phyloP scores from a whole-genome alignment of 2,329 filamentous ascomycete species.

The Tolypocladium inflatum region DNA sequence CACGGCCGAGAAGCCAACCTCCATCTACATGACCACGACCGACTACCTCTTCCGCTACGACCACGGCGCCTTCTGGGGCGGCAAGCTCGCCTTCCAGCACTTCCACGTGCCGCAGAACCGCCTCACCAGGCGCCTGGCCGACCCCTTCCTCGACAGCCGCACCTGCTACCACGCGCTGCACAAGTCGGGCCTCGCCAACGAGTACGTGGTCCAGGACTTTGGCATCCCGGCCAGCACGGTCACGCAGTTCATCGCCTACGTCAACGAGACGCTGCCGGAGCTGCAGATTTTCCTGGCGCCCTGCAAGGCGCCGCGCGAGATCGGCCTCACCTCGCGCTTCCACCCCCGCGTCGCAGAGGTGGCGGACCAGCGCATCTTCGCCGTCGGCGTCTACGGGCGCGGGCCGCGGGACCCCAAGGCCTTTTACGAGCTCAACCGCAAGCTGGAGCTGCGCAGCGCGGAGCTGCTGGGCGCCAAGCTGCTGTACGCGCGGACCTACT shows the following conservation, averaged over 20 bases:
- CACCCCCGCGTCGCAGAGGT: slow-evolving; percentile 19
- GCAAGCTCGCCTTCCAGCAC: slow-evolving; percentile 38
- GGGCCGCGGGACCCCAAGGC: slow-evolving; percentile 21
- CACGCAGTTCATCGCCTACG: slow-evolving; percentile 15
- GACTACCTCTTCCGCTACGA: slow-evolving; percentile 51
- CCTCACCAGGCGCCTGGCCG: slow-evolving; percentile 37
- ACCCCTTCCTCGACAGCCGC: slow-evolving; percentile 42
- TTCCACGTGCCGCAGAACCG: slow-evolving; percentile 41
- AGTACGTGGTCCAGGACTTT: slow-evolving; percentile 42
- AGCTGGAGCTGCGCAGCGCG: slow-evolving; percentile 35
- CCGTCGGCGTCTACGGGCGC: slow-evolving; percentile 35
- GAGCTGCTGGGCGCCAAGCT: slow-evolving; percentile 45
- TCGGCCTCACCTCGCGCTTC: slow-evolving; percentile 22
- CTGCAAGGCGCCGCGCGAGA: slow-evolving; percentile 15
- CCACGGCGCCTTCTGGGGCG: slow-evolving; percentile 46
- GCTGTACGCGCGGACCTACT: slow-evolving; percentile 46
- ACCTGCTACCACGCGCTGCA: slow-evolving; percentile 44
- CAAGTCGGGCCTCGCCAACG: slow-evolving; percentile 33
- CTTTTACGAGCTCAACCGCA: slow-evolving; percentile 37
- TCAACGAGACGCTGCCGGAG: slow-evolving; percentile 19
- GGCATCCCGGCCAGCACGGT: slow-evolving; percentile 17
- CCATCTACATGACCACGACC: slow-evolving; percentile 29
- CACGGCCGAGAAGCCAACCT: slow-evolving; percentile 9
- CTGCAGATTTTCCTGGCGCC: slow-evolving; percentile 19
- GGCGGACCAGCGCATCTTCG: slow-evolving; percentile 25